phyloP scores from a whole-genome alignment of 805 yeast genomes.

The Saccharomycopsis fibuligera region DNA sequence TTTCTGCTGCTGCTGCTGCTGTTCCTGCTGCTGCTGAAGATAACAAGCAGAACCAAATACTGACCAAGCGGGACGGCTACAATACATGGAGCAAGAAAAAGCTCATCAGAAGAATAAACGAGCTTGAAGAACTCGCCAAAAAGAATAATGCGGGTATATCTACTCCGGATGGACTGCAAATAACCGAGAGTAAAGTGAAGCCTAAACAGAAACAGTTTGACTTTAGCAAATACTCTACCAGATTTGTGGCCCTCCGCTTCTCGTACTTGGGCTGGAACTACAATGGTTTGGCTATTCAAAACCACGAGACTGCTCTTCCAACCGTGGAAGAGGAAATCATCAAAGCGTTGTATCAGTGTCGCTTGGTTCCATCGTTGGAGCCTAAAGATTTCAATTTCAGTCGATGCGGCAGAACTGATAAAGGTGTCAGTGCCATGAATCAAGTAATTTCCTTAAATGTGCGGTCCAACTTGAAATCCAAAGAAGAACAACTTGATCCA shows the following conservation, averaged over 20 bases:
- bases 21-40: too few relatives aligned
- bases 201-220: constrained; percentile 38
- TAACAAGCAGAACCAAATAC: not conserved
- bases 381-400: constrained; percentile 63
- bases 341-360: constrained; percentile 62
- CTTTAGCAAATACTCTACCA: constrained; percentile 51
- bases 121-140: constrained; percentile 2
- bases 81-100: constrained; percentile 10
- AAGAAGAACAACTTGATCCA: constrained; percentile 55
- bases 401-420: constrained; percentile 50
- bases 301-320: constrained; percentile 67
- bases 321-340: constrained; percentile 80
- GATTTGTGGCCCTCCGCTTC: constrained; percentile 75
- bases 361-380: constrained; percentile 52
- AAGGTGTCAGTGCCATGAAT: constrained; percentile 75
- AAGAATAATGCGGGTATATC: not conserved
- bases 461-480: constrained; percentile 52
- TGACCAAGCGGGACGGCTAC: constrained; percentile 2
- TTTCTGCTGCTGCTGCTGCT: too few relatives aligned
- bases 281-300: constrained; percentile 82
- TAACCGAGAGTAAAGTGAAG: not conserved
- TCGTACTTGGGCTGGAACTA: constrained; percentile 94
- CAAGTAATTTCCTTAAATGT: constrained; percentile 82
- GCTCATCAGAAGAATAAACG: constrained; percentile 8
- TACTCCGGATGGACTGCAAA: not conserved